Percentiles rank a stretch among this genome's conserved stretches.
phyloP scores from a whole-genome alignment of 345 rosid species.

The Lepidium didymum region DNA sequence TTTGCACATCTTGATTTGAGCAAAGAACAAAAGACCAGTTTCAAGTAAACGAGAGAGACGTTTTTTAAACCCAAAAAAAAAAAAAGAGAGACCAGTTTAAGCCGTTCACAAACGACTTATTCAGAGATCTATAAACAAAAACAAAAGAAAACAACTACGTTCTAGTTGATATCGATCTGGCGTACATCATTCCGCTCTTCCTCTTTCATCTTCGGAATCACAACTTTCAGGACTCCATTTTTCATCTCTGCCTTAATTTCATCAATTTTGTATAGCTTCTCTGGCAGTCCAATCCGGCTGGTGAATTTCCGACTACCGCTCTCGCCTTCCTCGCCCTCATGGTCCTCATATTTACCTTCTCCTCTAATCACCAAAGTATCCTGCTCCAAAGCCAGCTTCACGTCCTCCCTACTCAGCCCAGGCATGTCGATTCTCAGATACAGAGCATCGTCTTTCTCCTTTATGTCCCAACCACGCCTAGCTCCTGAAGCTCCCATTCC shows the following conservation, averaged over 20 bases:
- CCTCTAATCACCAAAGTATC: slow-evolving; percentile 60
- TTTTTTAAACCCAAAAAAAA: too few species aligned
- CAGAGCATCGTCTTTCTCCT: slow-evolving; percentile 42
- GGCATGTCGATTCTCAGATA: slow-evolving; percentile 49
- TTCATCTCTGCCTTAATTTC: slow-evolving; percentile 86
- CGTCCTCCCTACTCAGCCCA: slow-evolving; percentile 52
- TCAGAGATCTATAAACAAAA: neutral
- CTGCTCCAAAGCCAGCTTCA: slow-evolving; percentile 49
- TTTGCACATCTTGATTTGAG: neutral
- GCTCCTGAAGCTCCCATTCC: slow-evolving; percentile 32
- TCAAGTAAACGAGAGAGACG: neutral
- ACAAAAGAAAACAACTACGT: neutral
- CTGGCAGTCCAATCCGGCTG: slow-evolving; percentile 34
- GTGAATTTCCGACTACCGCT: slow-evolving; percentile 35
- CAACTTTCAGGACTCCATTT: slow-evolving; percentile 71
- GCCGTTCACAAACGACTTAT: neutral
- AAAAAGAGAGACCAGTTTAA: too few species aligned
- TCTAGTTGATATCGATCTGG: slow-evolving; percentile 38
- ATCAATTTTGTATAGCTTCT: slow-evolving; percentile 26
- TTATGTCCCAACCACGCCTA: slow-evolving; percentile 43
- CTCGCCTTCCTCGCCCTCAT: slow-evolving; percentile 3
- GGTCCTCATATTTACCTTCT: slow-evolving; percentile 40
- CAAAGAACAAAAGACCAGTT: neutral
- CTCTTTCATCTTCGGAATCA: slow-evolving; percentile 69
- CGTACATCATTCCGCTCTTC: slow-evolving; percentile 47